Base-by-base conservation (phyloP, 306 rosid species). In the Crotalaria pallida region DNA sequence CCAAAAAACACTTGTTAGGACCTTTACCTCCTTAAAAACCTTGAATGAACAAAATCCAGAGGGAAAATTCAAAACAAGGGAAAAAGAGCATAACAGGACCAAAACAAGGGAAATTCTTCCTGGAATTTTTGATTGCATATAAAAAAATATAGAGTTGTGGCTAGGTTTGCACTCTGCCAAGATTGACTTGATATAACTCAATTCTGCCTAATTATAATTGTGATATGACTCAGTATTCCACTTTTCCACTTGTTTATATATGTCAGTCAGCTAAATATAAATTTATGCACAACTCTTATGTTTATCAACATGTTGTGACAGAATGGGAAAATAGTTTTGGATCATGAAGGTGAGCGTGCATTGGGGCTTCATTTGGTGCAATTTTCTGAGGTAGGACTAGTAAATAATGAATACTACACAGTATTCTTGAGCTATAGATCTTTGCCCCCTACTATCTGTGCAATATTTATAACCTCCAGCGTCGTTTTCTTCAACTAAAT, bases 301-400 rank as follows among this genome's bases (percentile, higher is more conserved):
- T 33, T 71, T 56, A 50, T 44, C 58, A 56, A 47, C 31, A 49
- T 15, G 3, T 60, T 51, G 74, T 50, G 33, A 76, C 86, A 91
- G 99, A 73, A 67, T 21, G 96, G 89, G 74, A 57, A 27, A 33
- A 77, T 91, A 60, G 88, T 80, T 40, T 70, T 95, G 85, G 89
- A 75, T 76, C 97, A 91, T 50, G 84, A 74, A 8, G 96, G 87
- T 60, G 99, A 91, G 83, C 92, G 96, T 36, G 75, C 74, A 27
- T 61, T 95, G 83, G 99, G 93, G 60, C 87, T 91, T 80, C 93
- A 95, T 73, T 80, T 95, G 85, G 77, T 91, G 44, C 92, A 85
- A 61, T 95, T 95, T 79, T 84, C 99, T 2, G 99, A 95, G 99
- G 99, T 87, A 80, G 73, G 80, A 58, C 53, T 41, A 40, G 27